Conservation (phyloP, 1,284 basidiomycete genomes). For the Cryptococcus wingfieldii region DNA sequence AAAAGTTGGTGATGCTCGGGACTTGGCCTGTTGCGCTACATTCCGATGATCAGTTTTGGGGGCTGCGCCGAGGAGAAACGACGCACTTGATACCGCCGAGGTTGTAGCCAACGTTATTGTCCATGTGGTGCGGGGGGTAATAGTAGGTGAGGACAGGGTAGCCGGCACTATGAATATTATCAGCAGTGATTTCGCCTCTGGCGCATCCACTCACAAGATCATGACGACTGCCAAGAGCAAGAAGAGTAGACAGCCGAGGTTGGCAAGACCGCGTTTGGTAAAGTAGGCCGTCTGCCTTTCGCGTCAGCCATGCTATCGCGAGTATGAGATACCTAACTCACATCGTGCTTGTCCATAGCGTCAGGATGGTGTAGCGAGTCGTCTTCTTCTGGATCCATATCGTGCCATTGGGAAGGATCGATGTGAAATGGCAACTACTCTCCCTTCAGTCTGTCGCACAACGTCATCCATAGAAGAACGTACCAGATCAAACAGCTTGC, state of each 20-base stretch:
- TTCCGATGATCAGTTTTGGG: neutral
- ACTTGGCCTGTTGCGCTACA: conserved; percentile 50
- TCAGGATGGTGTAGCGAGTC: conserved; percentile 47
- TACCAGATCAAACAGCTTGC: neutral
- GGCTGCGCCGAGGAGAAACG: neutral
- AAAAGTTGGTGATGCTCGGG: conserved; percentile 44
- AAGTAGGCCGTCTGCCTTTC: neutral
- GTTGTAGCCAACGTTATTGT: conserved; percentile 55
- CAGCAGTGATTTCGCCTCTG: too few relatives aligned
- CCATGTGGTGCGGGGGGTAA: conserved; percentile 35
- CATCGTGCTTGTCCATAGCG: conserved; percentile 14
- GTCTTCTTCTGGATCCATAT: conserved; percentile 41
- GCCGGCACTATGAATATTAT: conserved; percentile 3
- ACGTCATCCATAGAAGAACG: neutral
- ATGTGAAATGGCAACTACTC: conserved; percentile 28
- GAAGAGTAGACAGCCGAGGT: conserved; percentile 38
- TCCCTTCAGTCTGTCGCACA: neutral
- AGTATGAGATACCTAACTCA: conserved; percentile 2
- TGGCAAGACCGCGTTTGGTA: conserved; percentile 24
- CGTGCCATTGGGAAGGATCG: conserved; percentile 31
- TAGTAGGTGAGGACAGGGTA: conserved; percentile 56
- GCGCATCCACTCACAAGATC: conserved; percentile 23
- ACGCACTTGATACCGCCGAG: conserved; percentile 65
- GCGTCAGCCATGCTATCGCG: neutral
- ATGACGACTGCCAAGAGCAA: conserved; percentile 21